Percentiles rank a stretch among this genome's conserved stretches.
phyloP scores from a whole-genome alignment of 805 yeast species.

The Zygosaccharomyces kombuchaensis region DNA sequence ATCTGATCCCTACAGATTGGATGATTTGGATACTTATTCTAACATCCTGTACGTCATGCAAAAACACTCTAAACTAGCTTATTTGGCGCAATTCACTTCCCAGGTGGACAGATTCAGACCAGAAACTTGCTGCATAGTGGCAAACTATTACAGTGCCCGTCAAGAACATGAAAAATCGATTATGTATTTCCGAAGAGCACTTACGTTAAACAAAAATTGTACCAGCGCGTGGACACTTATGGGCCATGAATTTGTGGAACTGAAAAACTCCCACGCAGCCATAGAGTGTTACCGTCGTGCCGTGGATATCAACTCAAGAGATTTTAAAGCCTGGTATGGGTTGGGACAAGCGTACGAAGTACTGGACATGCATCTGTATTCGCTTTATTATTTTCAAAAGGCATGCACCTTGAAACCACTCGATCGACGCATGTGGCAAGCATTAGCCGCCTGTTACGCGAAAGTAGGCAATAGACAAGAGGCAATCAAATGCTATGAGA shows the following conservation, averaged over 20 bases:
- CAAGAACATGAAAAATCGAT: slow-evolving; percentile 95
- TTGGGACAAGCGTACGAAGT: slow-evolving; percentile 98
- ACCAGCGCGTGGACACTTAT: slow-evolving; percentile 94
- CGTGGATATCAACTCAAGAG: slow-evolving; percentile 81
- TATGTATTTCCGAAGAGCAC: slow-evolving; percentile 85
- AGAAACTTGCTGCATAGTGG: slow-evolving; percentile 91
- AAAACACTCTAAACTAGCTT: slow-evolving; percentile 76
- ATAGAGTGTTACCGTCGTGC: slow-evolving; percentile 93
- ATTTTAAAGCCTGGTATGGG: slow-evolving; percentile 97
- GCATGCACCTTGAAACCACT: slow-evolving; percentile 85
- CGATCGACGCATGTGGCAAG: slow-evolving; percentile 96
- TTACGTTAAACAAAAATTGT: slow-evolving; percentile 73
- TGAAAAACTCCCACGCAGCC: slow-evolving; percentile 95
- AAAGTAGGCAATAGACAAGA: slow-evolving; percentile 66
- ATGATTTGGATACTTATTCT: slow-evolving; percentile 90
- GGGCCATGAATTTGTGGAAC: slow-evolving; percentile 98
- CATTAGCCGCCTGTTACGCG: slow-evolving; percentile 84
- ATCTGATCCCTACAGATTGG: slow-evolving; percentile 79
- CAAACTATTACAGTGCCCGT: slow-evolving; percentile 86
- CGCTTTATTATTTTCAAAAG: slow-evolving; percentile 85
- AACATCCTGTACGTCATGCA: slow-evolving; percentile 93
- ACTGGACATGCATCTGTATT: slow-evolving; percentile 88
- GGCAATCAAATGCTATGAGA: slow-evolving; percentile 74
- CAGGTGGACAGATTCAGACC: slow-evolving; percentile 83
- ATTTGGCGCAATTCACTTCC: slow-evolving; percentile 78